Conservation (phyloP, 2,329 filamentous ascomycete species). For the Triangularia verruculosa region DNA sequence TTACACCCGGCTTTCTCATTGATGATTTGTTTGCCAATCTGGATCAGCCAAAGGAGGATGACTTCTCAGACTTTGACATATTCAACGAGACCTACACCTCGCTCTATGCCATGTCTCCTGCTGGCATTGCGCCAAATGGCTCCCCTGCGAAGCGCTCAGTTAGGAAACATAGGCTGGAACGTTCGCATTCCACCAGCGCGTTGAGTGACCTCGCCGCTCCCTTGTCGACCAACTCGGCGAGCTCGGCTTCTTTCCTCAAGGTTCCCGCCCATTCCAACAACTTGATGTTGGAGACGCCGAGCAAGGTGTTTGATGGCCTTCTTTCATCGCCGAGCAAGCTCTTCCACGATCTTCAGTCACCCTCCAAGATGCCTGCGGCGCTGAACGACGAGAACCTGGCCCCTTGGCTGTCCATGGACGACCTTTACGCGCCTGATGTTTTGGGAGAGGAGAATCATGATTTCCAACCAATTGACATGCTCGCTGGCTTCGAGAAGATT, state of each 20-base stretch:
- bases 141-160: slow-evolving; percentile 66
- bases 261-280: slow-evolving; percentile 40
- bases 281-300: slow-evolving; percentile 52
- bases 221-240: slow-evolving; percentile 46
- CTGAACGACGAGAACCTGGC: slow-evolving; percentile 39
- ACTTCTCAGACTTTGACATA: slow-evolving; percentile 59
- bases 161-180: slow-evolving; percentile 59
- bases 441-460: slow-evolving; percentile 56
- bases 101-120: slow-evolving; percentile 35
- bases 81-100: slow-evolving; percentile 49
- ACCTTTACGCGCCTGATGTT: slow-evolving; percentile 54
- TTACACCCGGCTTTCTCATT: slow-evolving; percentile 66
- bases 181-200: slow-evolving; percentile 60
- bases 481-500: slow-evolving; percentile 74
- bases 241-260: slow-evolving; percentile 51
- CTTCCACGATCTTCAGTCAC: slow-evolving; percentile 40
- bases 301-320: slow-evolving; percentile 54
- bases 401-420: slow-evolving; percentile 46
- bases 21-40: slow-evolving; percentile 55
- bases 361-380: slow-evolving; percentile 36
- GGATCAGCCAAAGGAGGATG: slow-evolving; percentile 46
- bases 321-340: slow-evolving; percentile 57
- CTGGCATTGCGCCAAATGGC: slow-evolving; percentile 46
- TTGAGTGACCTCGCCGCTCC: slow-evolving; percentile 57
- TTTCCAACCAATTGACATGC: slow-evolving; percentile 63